A percentile compares a stretch with the other conserved stretches of the same genome.
phyloP scores from a whole-genome alignment of 2,329 filamentous ascomycete genomes.

The Teratosphaeria destructans region DNA sequence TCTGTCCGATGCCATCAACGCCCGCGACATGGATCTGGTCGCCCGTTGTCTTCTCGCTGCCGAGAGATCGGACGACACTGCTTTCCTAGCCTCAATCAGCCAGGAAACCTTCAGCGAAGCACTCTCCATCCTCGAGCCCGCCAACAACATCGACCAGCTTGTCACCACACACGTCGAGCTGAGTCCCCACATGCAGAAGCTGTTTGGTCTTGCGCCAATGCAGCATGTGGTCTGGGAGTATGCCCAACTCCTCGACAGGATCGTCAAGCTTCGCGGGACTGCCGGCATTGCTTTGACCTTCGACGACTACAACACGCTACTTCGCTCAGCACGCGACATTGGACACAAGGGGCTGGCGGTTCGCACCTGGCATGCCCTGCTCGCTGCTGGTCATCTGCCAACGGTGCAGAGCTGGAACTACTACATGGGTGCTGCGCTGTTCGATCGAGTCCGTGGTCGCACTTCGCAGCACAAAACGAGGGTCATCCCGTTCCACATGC shows the following conservation, averaged over 20 bases:
- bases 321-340: constrained; percentile 41
- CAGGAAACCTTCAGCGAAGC: constrained; percentile 52
- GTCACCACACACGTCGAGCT: constrained; percentile 38
- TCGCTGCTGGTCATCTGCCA: constrained; percentile 28
- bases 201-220: constrained; percentile 32
- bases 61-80: constrained; percentile 13
- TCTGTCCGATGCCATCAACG: constrained; percentile 13
- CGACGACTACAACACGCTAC: constrained; percentile 42
- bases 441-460: constrained; percentile 28
- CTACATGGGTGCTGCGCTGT: constrained; percentile 42
- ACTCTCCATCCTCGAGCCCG: constrained; percentile 51
- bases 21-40: constrained; percentile 13
- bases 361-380: constrained; percentile 38
- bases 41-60: constrained; percentile 18
- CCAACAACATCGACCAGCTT: constrained; percentile 37
- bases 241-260: constrained; percentile 25
- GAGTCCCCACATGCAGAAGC: constrained; percentile 37
- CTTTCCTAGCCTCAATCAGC: constrained; percentile 35
- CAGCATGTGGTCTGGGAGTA: constrained; percentile 32
- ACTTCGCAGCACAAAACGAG: constrained; percentile 29
- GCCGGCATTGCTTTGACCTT: constrained; percentile 31
- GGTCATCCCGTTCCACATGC: constrained; percentile 25
- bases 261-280: constrained; percentile 29
- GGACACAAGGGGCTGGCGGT: constrained; percentile 36
- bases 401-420: constrained; percentile 46